Conservation (phyloP, 2,329 filamentous ascomycete genomes). For the Diaporthe citri region DNA sequence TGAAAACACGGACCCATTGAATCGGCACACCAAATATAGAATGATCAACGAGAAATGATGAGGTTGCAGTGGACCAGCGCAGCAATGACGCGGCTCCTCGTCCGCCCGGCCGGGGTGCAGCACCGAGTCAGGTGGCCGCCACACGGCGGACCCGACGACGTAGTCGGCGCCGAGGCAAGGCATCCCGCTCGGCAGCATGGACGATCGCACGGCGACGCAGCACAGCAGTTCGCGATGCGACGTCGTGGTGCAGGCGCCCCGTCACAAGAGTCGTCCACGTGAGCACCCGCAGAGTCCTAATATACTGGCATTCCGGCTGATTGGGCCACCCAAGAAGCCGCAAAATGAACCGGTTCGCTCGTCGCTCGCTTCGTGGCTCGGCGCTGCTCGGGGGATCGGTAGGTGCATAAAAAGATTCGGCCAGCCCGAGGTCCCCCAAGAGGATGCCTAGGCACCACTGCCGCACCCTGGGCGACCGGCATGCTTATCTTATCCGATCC, state of each 20-base stretch:
- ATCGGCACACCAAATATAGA: slow-evolving; percentile 7
- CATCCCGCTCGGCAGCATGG: neutral
- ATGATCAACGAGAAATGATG: slow-evolving; percentile 2
- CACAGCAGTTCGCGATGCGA: slow-evolving; percentile 3
- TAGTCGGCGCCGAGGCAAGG: slow-evolving; percentile 19
- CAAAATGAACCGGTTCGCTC: slow-evolving; percentile 27
- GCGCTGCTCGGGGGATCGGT: slow-evolving; percentile 17
- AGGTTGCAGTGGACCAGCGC: neutral
- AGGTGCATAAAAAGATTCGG: slow-evolving; percentile 19
- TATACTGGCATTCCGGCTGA: slow-evolving; percentile 10
- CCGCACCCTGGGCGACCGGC: neutral
- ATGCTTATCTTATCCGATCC: slow-evolving; percentile 22
- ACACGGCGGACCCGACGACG: slow-evolving; percentile 12
- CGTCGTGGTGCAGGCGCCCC: neutral
- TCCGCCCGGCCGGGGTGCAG: neutral
- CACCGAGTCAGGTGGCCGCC: neutral
- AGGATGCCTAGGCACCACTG: slow-evolving; percentile 23
- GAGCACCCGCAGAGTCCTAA: neutral
- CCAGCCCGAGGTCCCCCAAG: slow-evolving; percentile 19
- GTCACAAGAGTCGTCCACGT: slow-evolving; percentile 2
- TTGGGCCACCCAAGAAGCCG: slow-evolving; percentile 12
- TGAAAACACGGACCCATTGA: neutral
- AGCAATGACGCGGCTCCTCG: slow-evolving; percentile 17
- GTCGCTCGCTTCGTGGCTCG: slow-evolving; percentile 17
- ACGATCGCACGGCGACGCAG: neutral